Evolutionary conservation across 495 filamentous ascomycete genomes (phyloP).

Genomic region (Immersiella caudata): DNA sequence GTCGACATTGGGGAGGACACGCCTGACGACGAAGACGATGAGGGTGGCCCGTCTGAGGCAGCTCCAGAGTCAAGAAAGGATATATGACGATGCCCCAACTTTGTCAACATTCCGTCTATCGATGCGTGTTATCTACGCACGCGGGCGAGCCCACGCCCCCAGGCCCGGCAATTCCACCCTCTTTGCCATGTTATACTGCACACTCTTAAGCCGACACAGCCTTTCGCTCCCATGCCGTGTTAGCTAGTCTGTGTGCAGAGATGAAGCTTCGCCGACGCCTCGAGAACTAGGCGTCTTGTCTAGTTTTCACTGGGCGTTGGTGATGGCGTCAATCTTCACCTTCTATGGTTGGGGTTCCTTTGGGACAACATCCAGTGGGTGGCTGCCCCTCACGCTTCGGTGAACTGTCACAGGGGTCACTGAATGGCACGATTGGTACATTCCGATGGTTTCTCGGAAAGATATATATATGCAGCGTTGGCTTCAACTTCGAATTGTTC

Average conservation of each 20-base stretch:
- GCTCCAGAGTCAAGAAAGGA: constrained; percentile 33
- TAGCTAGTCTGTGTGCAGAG: constrained; percentile 96
- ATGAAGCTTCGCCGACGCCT: constrained; percentile 55
- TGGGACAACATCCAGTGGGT: constrained; percentile 15
- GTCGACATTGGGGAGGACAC: constrained; percentile 80
- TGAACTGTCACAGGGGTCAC: constrained; percentile 1
- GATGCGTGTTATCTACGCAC: background rate
- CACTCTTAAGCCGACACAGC: constrained; percentile 92
- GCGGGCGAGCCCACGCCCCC: background rate
- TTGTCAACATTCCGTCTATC: background rate
- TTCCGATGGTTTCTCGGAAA: background rate
- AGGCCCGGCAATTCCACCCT: constrained; percentile 15
- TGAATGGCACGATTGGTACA: constrained; percentile 22
- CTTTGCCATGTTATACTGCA: constrained; percentile 57
- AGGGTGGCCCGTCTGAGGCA: constrained; percentile 25
- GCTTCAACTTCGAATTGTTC: no score
- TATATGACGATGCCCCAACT: constrained; percentile 11
- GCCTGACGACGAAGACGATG: constrained; percentile 68
- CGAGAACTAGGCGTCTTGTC: constrained; percentile 50
- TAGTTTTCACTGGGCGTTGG: constrained; percentile 28
- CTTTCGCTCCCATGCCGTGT: constrained; percentile 71
- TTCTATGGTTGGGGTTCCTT: constrained; percentile 24
- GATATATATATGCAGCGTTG: no score
- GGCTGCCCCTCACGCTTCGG: constrained; percentile 8
- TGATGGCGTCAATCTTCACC: constrained; percentile 27